These are phyloP conservation scores for Elsinoe necatrix DNA, from an alignment of 2,329 filamentous ascomycete species.

Conservation along the genomic window DNA sequence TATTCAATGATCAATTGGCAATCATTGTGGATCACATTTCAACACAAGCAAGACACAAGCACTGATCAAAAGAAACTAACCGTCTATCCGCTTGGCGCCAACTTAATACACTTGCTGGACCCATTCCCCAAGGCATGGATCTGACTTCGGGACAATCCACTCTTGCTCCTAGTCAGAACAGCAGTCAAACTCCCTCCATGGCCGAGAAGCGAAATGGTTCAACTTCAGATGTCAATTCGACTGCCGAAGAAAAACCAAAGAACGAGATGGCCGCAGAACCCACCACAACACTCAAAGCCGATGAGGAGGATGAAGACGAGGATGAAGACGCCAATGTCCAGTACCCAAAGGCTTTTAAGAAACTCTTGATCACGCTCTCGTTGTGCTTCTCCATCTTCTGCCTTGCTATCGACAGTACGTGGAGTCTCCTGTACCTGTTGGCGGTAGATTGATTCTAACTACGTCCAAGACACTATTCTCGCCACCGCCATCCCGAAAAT, in stretches of 20 bases:
- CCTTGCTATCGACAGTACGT: slow-evolving; percentile 23
- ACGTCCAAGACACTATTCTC: slow-evolving; percentile 26
- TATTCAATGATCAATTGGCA: neutral
- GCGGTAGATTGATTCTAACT: neutral
- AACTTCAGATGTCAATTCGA: slow-evolving; percentile 4
- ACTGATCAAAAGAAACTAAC: neutral
- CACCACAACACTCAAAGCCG: neutral
- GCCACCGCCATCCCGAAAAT: slow-evolving; percentile 27
- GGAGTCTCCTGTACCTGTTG: neutral
- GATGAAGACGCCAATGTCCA: slow-evolving; percentile 25
- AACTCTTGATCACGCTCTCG: slow-evolving; percentile 30
- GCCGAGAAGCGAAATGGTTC: neutral
- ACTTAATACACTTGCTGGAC: neutral
- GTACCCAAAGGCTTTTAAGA: slow-evolving; percentile 30
- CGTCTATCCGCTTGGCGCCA: slow-evolving; percentile 8
- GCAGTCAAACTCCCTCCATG: slow-evolving; percentile 9
- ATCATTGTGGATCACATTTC: neutral
- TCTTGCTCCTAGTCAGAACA: slow-evolving; percentile 11
- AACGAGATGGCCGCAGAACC: neutral
- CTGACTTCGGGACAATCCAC: neutral
- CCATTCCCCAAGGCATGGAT: neutral
- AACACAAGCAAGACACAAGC: neutral
- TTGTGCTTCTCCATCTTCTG: slow-evolving; percentile 31
- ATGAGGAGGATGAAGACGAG: slow-evolving; percentile 15
- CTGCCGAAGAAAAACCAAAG: neutral